Base-by-base conservation (phyloP, 306 rosid genomes). In the Vigna angularis region DNA sequence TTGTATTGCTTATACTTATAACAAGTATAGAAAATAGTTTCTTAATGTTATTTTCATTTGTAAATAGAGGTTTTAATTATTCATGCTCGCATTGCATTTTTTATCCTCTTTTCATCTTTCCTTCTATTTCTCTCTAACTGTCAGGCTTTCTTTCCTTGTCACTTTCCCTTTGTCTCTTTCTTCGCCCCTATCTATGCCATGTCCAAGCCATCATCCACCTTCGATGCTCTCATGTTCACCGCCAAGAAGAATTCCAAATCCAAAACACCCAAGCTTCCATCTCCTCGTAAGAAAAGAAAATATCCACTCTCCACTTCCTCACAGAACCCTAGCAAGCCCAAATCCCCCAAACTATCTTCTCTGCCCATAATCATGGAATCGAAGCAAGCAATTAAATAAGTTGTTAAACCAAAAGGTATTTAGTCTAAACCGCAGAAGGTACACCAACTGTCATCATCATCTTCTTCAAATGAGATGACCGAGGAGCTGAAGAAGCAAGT, bases 221-320 rank as follows among this genome's bases (percentile, higher is more conserved):
- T 90, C 81, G 97, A 89, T 48, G 86, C 83, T 0, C 92, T 94
- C 30, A 92, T 92, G 96, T 88, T 91, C 77, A 77, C 77, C 32
- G 86, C 94, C 75, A 91, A 86, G 84, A 91, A 91, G 57, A 84
- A 85, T 34, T 74, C 86, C 32, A 13, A 56, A 9, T 1, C 52
- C n/a, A 1, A 9, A 40, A 9, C 47, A 1, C 87, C 45, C 10
- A 40, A 53, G 0, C 22, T 48, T 0, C 10, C 88, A 17, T 17
- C 91, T 6, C 75, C 93, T 48, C 86, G 89, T 76, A 82, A 76
- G 73, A 90, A 93, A 69, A 84, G 93, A 48, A 91, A 94, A 82
- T 44, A 89, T 79, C 79, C 52, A 9, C 76, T 70, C 17, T 72
- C 84, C 45, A 57, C 81, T 50, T 16, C 58, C 42, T 4, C 74